Evolutionary conservation across 345 rosid species (phyloP), one percentile per base, ranked within the genome.

Genomic region (Populus ilicifolia): DNA sequence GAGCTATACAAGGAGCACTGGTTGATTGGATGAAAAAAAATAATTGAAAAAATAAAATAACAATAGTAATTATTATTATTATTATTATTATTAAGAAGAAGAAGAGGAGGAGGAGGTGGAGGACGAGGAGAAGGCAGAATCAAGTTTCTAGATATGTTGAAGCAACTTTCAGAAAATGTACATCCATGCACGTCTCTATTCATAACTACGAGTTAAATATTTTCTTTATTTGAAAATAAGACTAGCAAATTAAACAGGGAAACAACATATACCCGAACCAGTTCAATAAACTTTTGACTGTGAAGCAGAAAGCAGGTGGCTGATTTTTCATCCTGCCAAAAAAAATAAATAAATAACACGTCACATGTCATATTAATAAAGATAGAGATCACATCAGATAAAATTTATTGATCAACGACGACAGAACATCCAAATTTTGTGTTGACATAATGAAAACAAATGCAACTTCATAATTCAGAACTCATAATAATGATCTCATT

Each of bases 271-370:
- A 96, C 98, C 97, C 97, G 93, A 64, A 93, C 89, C 72, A 93
- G 78, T 85, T 96, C 99, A 38, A 96, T 90, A 78, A 96, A 96
- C 67, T 89, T 91, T 79, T 96, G 99, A 82, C 94, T 86, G 85
- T 89, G 93, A 79, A 96, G 90, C 78, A 96, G 90, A 84, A 93
- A 92, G 77, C 97, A 93, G 67, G 89, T 87, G 21, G 89, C 90
- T 20, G 98, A 93, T 85, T 90, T 91, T 70, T 92, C 95, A 79
- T 92, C 97, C 98, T 93, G 95, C 86, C 84, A 62, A 67, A 75
- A 79, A 79, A 41, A 41, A 44, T 0, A 27, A 70, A 25, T 85
- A 69, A 71, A 62, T 14, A 9, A 75, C 16, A 33, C 7, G 79
- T 85, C 75, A 77, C 30, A 65, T 80, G 67, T 71, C 41, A 21